Base-by-base conservation (phyloP, 495 filamentous ascomycete genomes). In the Trichocladium antarcticum region DNA sequence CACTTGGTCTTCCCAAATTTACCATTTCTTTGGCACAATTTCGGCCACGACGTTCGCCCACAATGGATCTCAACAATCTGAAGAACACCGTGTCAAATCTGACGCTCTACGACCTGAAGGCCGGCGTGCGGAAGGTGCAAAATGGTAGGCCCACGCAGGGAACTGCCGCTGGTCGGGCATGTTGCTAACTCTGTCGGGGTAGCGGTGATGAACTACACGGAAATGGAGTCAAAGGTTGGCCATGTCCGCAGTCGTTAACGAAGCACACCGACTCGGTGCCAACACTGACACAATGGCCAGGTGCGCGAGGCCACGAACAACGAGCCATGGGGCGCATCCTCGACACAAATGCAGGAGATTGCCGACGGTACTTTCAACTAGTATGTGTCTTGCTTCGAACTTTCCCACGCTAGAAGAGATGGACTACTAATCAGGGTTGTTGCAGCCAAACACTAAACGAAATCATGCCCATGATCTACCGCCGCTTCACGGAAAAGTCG, bases 141-240 rank as follows among this genome's bases (percentile, higher is more conserved):
- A 98, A 98, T 93, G 92, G 92, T 96, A 71, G 60, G 78, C 35
- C 39, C 43, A n/a, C 4, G 24, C 4, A 27, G 24, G 24, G 24
- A 4, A 4, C 4, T 27, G 24, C 4, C 8, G 3, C 8, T 22
- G 6, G 5, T 39, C 8, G 12, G 31, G 24, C 41, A 40, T 49
- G 44, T 34, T 47, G 44, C 49, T 63, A n/a, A 58, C 34, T 14
- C 28, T 17, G n/a, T n/a, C n/a, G 41, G 5, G 0, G 37, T 60
- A 96, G 90, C 89, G 54, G 90, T 98, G 35, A 96, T 96, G 92
- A 98, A 97, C 68, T 96, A 90, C 67, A 98, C 92, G n/a, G 92
- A 97, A 64, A 97, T 96, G 90, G 92, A 99, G 70, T 73, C 89
- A 46, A 99, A 97, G 85, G 89, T 92, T 55, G 27, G 40, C 5